phyloP scores from a whole-genome alignment of 495 filamentous ascomycete species.

The Annulohypoxylon stygium region DNA sequence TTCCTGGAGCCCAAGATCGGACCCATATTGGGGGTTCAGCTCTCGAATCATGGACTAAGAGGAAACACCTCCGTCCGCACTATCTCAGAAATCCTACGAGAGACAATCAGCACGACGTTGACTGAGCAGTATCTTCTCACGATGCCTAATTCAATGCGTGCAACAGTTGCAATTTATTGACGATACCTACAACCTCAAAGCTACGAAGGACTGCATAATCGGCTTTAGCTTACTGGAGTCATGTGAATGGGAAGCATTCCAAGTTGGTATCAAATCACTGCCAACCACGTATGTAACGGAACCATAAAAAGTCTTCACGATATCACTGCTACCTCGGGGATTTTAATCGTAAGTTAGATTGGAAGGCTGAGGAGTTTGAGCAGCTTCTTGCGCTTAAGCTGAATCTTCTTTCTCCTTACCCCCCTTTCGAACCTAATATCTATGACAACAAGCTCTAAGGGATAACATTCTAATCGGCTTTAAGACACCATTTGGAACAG shows the following conservation, averaged over 20 bases:
- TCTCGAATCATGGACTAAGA: constrained; percentile 3
- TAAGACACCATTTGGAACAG: not conserved
- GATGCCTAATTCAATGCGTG: constrained; percentile 6
- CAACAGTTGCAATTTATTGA: constrained; percentile 1
- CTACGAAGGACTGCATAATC: constrained; percentile 22
- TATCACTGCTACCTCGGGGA: constrained; percentile 39
- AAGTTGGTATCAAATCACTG: constrained; percentile 41
- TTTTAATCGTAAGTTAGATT: constrained; percentile 23
- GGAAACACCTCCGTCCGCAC: not conserved
- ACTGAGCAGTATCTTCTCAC: not conserved
- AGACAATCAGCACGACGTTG: not conserved
- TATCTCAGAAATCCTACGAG: not conserved
- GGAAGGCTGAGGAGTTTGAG: constrained; percentile 8
- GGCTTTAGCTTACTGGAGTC: constrained; percentile 39
- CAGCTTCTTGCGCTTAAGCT: constrained; percentile 11
- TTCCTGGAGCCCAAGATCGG: constrained; percentile 1
- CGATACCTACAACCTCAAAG: constrained; percentile 7
- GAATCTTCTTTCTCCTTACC: not conserved
- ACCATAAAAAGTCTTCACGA: constrained; percentile 20
- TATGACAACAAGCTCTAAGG: not conserved
- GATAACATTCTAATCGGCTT: not conserved
- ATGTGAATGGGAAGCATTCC: constrained; percentile 14
- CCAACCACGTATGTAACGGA: constrained; percentile 38
- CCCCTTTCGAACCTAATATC: not conserved
- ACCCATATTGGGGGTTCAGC: not conserved